phyloP scores from a whole-genome alignment of 1,284 basidiomycete genomes.

The Malassezia obtusa region DNA sequence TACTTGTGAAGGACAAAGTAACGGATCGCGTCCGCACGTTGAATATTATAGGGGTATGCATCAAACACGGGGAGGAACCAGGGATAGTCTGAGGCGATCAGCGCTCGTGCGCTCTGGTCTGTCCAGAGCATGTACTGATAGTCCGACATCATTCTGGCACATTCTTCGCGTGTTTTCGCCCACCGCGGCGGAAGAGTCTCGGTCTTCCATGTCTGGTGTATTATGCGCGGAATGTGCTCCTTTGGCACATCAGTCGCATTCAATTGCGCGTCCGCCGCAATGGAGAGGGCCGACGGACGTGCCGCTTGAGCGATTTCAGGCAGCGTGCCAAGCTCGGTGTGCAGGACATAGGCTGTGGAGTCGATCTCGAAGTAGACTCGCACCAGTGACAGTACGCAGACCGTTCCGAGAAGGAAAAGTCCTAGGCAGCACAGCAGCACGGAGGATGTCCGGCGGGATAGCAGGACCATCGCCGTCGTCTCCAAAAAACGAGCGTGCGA shows the following conservation, averaged over 20 bases:
- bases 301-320: conserved; percentile 31
- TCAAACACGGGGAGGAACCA: conserved; percentile 91
- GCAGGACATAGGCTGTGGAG: conserved; percentile 29
- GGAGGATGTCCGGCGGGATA: conserved; percentile 28
- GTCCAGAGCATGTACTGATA: conserved; percentile 98
- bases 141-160: conserved; percentile 57
- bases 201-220: conserved; percentile 98
- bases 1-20: conserved; percentile 91
- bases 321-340: conserved; percentile 41
- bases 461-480: conserved; percentile 6
- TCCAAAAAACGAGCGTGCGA: neutral
- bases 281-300: conserved; percentile 24
- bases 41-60: conserved; percentile 82
- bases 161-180: conserved; percentile 53
- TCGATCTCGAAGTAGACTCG: conserved; percentile 78
- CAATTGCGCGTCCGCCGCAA: conserved; percentile 2
- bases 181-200: conserved; percentile 74
- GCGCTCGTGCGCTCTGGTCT: conserved; percentile 75
- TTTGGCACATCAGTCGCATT: conserved; percentile 16
- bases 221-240: conserved; percentile 67
- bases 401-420: conserved; percentile 79
- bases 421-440: conserved; percentile 63
- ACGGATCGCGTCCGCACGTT: conserved; percentile 91
- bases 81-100: conserved; percentile 75
- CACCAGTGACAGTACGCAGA: conserved; percentile 79